Evolutionary conservation across 495 filamentous ascomycete species (phyloP).

Genomic region (Oleoguttula mirabilis): DNA sequence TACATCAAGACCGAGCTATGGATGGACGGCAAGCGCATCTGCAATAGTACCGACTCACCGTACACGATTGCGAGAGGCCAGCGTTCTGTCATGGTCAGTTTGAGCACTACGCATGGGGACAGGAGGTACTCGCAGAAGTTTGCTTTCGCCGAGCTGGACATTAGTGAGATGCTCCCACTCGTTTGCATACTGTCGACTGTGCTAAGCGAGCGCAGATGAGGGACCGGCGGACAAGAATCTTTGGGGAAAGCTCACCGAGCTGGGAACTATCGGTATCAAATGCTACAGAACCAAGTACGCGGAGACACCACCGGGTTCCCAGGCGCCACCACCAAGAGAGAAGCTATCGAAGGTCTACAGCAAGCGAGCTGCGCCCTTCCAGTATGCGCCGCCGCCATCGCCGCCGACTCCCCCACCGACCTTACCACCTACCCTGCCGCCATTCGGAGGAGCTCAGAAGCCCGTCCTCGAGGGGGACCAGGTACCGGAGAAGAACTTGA

Average conservation of each 20-base stretch:
- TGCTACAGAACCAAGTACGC: not conserved
- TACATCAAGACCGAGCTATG: not conserved
- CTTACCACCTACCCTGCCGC: not conserved
- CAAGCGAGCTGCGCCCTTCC: too few relatives aligned
- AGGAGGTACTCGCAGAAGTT: too few relatives aligned
- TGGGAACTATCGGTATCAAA: constrained; percentile 6
- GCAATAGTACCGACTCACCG: too few relatives aligned
- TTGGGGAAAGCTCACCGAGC: not conserved
- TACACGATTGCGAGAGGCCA: not conserved
- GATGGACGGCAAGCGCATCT: constrained; percentile 3
- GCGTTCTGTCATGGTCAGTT: not conserved
- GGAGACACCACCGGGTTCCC: too few relatives aligned
- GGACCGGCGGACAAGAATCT: not conserved
- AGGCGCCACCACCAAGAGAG: too few relatives aligned
- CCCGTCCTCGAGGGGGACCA: too few relatives aligned
- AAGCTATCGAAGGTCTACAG: too few relatives aligned
- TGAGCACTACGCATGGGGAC: not conserved
- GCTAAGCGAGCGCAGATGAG: too few relatives aligned
- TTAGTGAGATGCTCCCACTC: too few relatives aligned
- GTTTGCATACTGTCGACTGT: too few relatives aligned
- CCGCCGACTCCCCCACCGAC: not conserved
- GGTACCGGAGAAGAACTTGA: constrained; percentile 16
- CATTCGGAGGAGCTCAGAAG: too few relatives aligned
- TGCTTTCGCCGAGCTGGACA: too few relatives aligned
- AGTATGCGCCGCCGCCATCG: not conserved